Evolutionary conservation across 2,329 filamentous ascomycete species (phyloP), one percentile per base, ranked within the genome.

Genomic region (Leptographium galeiforme): DNA sequence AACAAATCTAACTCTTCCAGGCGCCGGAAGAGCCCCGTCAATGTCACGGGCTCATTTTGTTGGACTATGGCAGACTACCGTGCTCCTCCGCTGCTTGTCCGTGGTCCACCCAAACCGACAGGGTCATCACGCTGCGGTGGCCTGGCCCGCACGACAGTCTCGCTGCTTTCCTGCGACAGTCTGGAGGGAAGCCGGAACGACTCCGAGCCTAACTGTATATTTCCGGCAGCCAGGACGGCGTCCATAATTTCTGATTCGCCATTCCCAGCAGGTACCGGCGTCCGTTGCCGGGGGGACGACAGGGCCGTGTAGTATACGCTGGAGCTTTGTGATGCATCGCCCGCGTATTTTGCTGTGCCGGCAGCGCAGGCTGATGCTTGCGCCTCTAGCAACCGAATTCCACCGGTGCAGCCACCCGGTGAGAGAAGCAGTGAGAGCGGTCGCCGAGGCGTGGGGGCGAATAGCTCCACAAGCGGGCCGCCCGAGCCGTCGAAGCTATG

Each of bases 371-470:
- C 13, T 4, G 43, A 14, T 7, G 43, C 41, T 34, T 40, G 19
- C 3, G 43, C 43, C 43, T 46, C 41, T 8, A 46, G 33, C 14
- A 39, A 19, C 10, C 14, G 11, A 8, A 53, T 10, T 6, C 51
- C 32, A 11, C 32, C 40, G 16, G 4, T 19, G 2, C 38, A 38
- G 13, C 14, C n/a, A 10, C 14, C 51, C 25, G 40, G 12, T 8
- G 45, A 16, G 10, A 48, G 18, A n/a, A 36, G 25, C 36, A 53
- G 38, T 2, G 45, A 48, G 16, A 53, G 16, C 8, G 53, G 55
- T 6, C 51, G 55, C 19, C 51, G 13, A 13, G 55, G 53, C 11
- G 44, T 53, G 2, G 55, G 55, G 2, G 55, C 46, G 45, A 55
- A n/a, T 34, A 57, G 13, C 11, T 50, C 40, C 33, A 32, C 8